Base-by-base conservation (phyloP, 2,329 filamentous ascomycete genomes). In the Neurospora crassa region DNA sequence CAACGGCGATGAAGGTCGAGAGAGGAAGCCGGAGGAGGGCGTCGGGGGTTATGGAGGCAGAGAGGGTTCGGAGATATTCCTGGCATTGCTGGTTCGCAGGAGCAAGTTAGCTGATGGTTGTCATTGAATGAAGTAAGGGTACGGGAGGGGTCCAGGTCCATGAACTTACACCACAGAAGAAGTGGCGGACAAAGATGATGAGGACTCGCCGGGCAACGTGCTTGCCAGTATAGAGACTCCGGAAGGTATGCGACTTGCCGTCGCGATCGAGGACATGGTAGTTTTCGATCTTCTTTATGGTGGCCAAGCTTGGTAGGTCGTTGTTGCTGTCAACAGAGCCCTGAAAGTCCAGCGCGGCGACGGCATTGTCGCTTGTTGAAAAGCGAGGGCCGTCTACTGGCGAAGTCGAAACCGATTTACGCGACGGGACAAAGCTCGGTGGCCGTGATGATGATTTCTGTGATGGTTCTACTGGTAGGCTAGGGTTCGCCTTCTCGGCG, bases 131-230 rank as follows among this genome's bases (percentile, higher is more conserved):
- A 47, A 20, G n/a, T 24, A 41, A 18, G 12, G 20, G 18, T 40
- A 29, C 29, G 1, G 34, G 34, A 67, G 63, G 67, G 43, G 41
- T 8, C 24, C 24, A 59, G 24, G 24, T 34, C 47, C 24, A 34
- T 41, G 8, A 67, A 85, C 90, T 79, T 84, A 92, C 91, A 43
- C 91, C 91, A 78, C 92, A 94, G 84, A 92, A 93, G 80, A 94
- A 94, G 81, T 94, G 91, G 67, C 92, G 86, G 71, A 94, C 85
- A 78, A 94, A 94, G 75, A 94, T 88, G 59, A 93, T 80, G 41
- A 94, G 83, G 40, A 92, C 87, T 2, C 89, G 83, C 20, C 84
- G 82, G 14, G 86, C 82, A 2, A 83, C 83, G 70, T 86, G 86
- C 67, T 79, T 82, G 4, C 87, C 87, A 42, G 83, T 84, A 78